Conservation (phyloP, 495 filamentous ascomycete genomes). For the Acidomyces sp. region DNA sequence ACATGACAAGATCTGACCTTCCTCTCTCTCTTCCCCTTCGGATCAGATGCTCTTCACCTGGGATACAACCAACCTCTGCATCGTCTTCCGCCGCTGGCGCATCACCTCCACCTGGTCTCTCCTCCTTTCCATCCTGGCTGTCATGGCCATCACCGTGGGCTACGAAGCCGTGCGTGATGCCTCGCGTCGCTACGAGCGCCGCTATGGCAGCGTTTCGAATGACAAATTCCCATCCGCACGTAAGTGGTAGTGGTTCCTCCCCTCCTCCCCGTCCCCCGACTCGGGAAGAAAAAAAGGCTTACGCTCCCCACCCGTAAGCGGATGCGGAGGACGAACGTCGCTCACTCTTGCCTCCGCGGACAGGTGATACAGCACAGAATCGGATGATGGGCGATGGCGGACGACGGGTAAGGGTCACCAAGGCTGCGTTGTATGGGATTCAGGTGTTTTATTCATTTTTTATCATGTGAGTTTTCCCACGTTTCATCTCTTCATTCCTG, state of each 20-base stretch:
- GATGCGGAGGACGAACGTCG: constrained; percentile 35
- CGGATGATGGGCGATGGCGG: too few species aligned
- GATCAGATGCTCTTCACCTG: constrained; percentile 95
- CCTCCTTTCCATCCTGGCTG: constrained; percentile 63
- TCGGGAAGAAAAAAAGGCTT: too few species aligned
- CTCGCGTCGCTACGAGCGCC: constrained; percentile 52
- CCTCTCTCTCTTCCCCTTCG: background rate
- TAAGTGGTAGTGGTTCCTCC: too few species aligned
- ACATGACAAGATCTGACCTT: background rate
- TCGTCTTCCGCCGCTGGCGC: constrained; percentile 87
- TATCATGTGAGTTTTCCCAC: constrained; percentile 68
- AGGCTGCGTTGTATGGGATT: constrained; percentile 72
- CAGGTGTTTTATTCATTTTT: constrained; percentile 99
- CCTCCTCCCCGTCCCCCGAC: too few species aligned
- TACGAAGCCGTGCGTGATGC: constrained; percentile 78
- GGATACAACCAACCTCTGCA: constrained; percentile 82
- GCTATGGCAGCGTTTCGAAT: too few species aligned
- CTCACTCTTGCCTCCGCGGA: constrained; percentile 58
- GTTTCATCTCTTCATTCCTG: background rate
- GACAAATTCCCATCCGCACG: too few species aligned
- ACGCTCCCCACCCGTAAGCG: too few species aligned
- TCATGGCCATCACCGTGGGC: constrained; percentile 70
- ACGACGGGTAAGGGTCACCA: constrained; percentile 53
- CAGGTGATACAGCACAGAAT: constrained; percentile 37
- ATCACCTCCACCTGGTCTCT: constrained; percentile 58